These are phyloP conservation scores for Rhizopogon vulgaris DNA, from an alignment of 768 basidiomycete species.

Conservation along the genomic window DNA sequence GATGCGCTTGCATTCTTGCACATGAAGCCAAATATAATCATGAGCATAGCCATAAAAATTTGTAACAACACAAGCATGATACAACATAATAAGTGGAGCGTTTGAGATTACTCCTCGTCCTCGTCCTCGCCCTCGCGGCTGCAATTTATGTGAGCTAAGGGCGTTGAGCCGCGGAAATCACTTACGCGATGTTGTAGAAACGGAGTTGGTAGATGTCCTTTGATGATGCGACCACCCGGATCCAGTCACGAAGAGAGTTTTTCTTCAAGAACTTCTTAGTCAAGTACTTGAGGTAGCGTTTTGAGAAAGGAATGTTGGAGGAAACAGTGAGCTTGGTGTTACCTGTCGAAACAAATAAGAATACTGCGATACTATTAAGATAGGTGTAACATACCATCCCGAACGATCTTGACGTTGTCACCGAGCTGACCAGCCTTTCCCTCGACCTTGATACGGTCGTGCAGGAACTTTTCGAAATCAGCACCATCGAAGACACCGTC, in stretches of 20 bases:
- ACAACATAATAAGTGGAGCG: background rate
- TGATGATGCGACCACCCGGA: conserved; percentile 86
- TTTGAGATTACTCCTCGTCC: conserved; percentile 36
- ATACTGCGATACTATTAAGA: background rate
- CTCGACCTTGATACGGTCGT: conserved; percentile 91
- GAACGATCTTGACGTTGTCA: conserved; percentile 79
- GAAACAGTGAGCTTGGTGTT: conserved; percentile 81
- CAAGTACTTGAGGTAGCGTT: conserved; percentile 96
- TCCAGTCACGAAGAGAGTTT: conserved; percentile 93
- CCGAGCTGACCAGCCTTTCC: conserved; percentile 90
- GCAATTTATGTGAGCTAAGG: conserved; percentile 6
- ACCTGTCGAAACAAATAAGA: conserved; percentile 33
- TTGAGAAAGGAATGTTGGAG: conserved; percentile 87
- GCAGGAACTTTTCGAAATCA: conserved; percentile 81
- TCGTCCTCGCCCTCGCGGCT: conserved; percentile 51
- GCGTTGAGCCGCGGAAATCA: conserved; percentile 6
- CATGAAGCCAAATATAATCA: background rate
- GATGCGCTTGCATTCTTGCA: background rate
- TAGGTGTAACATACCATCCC: conserved; percentile 59
- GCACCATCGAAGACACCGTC: conserved; percentile 58
- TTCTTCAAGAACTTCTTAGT: conserved; percentile 99
- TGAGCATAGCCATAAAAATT: background rate
- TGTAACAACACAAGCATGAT: conserved; percentile 2
- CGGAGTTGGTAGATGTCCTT: conserved; percentile 93
- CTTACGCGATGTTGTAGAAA: conserved; percentile 91